phyloP scores from a whole-genome alignment of 768 basidiomycete species.

The Boletus vinaceobasis region DNA sequence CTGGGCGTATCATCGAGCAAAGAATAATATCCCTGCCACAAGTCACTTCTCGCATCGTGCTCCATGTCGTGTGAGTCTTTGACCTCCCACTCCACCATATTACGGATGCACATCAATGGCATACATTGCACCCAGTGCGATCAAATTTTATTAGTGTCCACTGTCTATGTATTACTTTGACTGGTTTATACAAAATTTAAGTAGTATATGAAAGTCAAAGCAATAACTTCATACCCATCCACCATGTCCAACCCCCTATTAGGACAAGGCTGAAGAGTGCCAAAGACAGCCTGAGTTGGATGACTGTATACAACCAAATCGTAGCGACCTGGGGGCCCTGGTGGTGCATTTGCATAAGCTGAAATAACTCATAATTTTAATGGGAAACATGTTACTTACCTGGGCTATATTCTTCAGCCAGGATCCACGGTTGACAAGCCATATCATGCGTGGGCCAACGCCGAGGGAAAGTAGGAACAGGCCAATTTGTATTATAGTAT shows the following conservation, averaged over 20 bases:
- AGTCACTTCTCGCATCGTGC: not conserved
- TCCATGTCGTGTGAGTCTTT: conserved; percentile 1
- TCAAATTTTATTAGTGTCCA: not conserved
- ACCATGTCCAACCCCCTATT: conserved; percentile 60
- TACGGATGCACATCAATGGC: not conserved
- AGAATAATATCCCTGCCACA: conserved; percentile 35
- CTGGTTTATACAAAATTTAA: not conserved
- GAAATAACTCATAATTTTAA: not conserved
- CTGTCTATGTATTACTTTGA: not conserved
- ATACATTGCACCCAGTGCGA: conserved; percentile 7
- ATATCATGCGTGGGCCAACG: conserved; percentile 66
- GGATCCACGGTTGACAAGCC: conserved; percentile 62
- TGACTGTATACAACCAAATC: conserved; percentile 71
- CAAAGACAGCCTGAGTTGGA: conserved; percentile 64
- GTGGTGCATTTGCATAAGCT: conserved; percentile 1
- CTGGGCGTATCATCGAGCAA: conserved; percentile 78
- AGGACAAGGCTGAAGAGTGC: conserved; percentile 53
- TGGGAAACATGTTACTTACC: conserved; percentile 35
- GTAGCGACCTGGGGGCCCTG: conserved; percentile 78
- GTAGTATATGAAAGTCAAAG: conserved; percentile 17
- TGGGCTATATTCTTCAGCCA: conserved; percentile 75
- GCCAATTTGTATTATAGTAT: conserved; percentile 48
- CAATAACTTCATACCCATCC: conserved; percentile 51
- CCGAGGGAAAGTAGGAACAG: conserved; percentile 57
- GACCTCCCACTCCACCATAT: not conserved